Base-by-base conservation (phyloP, 352 stramenopile species). In the Phytopythium montanum region DNA sequence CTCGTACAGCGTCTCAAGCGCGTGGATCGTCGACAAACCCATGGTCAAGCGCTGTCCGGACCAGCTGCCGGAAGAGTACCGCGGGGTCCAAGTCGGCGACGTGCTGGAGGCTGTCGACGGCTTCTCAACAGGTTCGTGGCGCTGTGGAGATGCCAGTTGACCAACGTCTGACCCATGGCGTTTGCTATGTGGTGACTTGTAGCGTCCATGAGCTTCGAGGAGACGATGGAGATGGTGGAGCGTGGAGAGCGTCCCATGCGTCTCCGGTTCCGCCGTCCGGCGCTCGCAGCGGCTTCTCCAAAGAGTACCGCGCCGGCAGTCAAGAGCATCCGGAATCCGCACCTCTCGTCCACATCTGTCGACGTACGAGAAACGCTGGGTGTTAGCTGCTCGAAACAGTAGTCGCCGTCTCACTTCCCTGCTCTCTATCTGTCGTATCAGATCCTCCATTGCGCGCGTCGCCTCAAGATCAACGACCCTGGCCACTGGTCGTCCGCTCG, bases 91-190 rank as follows among this genome's bases (percentile, higher is more conserved):
- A 60, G 66, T 82, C 44, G 85, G 83, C 1, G 85, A 95, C 54
- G 69, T 90, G 9, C 62, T 94, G 7, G 79, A 88, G 64, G 74
- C 85, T 23, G 69, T 93, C 28, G 81, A 92, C 45, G 85, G 83
- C 45, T 82, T 93, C 19, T 72, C 81, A 12, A 90, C 79, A 42
- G 69, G 79, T 91, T 57, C 33, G 56, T 65, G 39, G 28, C 18
- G 45, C 8, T 25, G 13, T 42, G 1, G 13, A 18, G 23, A 19
- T 12, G 34, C 18, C 10, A 36, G 56, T 61, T 57, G 12, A 18
- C 45, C 53, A 23, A 12, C 39, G 16, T 51, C 41, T 2, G n/a
- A 18, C 23, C 28, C 7, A 28, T 18, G 21, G n/a, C 28, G 5
- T 29, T 48, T 7, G 8, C 12, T 8, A 39, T 23, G 19, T 13